Conservation (phyloP, 495 filamentous ascomycete genomes). For the Pyrenula massariospora region DNA sequence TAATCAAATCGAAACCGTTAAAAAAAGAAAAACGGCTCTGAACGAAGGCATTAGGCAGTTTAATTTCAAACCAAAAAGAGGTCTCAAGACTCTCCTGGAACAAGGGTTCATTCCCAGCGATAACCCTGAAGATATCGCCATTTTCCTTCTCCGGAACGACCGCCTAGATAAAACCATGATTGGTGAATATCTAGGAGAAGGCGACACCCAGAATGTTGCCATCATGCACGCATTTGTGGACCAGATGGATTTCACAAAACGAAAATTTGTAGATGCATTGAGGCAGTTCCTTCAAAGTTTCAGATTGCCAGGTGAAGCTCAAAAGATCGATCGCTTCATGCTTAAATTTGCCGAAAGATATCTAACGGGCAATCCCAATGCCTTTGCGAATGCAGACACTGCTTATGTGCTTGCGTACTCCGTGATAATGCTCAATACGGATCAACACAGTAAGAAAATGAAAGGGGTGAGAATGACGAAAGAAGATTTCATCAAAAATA, state of each 20-base stretch:
- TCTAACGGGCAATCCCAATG: constrained; percentile 86
- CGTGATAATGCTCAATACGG: constrained; percentile 93
- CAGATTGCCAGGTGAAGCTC: constrained; percentile 87
- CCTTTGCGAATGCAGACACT: constrained; percentile 96
- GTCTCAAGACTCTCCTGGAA: constrained; percentile 70
- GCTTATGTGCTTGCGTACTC: constrained; percentile 94
- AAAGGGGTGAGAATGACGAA: constrained; percentile 77
- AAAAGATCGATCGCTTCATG: constrained; percentile 99
- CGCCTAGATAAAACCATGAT: constrained; percentile 80
- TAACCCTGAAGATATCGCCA: constrained; percentile 69
- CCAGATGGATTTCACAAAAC: constrained; percentile 84
- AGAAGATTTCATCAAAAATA: constrained; percentile 98
- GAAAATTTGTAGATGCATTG: constrained; percentile 85
- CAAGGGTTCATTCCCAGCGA: constrained; percentile 77
- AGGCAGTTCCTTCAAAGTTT: constrained; percentile 90
- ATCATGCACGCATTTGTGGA: constrained; percentile 99
- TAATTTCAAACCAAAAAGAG: constrained; percentile 96
- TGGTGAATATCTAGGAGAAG: constrained; percentile 92
- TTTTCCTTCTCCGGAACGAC: constrained; percentile 64
- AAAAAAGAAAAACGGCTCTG: constrained; percentile 85
- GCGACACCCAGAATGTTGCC: constrained; percentile 80
- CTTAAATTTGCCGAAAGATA: constrained; percentile 97
- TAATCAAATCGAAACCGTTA: constrained; percentile 80
- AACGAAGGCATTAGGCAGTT: constrained; percentile 83
- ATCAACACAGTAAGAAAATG: constrained; percentile 82